phyloP scores from a whole-genome alignment of 768 basidiomycete genomes.

The Epithele typhae region DNA sequence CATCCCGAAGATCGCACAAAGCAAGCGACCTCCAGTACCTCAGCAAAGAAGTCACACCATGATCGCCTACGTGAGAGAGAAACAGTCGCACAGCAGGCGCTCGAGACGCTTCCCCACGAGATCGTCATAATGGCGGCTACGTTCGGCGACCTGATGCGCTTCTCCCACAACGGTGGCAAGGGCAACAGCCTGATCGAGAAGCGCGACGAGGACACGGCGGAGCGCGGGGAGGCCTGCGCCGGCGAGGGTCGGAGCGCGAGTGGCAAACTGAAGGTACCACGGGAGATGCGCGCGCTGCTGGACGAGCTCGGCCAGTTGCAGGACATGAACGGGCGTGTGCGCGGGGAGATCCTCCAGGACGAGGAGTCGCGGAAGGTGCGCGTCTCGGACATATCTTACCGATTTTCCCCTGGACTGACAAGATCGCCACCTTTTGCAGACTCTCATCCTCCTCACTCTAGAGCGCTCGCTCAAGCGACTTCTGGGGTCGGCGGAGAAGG shows the following conservation, averaged over 20 bases:
- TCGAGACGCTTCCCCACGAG: conserved; percentile 37
- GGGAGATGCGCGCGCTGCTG: conserved; percentile 31
- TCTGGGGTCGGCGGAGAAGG: conserved; percentile 16
- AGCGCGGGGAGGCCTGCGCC: conserved; percentile 2
- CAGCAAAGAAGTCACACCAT: conserved; percentile 1
- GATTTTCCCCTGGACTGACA: background rate
- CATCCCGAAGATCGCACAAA: background rate
- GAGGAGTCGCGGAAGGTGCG: conserved; percentile 39
- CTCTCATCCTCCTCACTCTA: conserved; percentile 39
- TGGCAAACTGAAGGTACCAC: conserved; percentile 15
- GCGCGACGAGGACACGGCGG: background rate
- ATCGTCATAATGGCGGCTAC: conserved; percentile 33
- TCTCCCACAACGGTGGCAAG: conserved; percentile 20
- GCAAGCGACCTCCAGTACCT: background rate
- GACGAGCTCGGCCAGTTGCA: conserved; percentile 37
- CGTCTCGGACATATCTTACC: background rate
- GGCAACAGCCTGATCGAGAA: too few relatives aligned
- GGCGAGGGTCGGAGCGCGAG: conserved; percentile 3
- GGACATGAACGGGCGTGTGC: conserved; percentile 28
- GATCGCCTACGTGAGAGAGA: conserved; percentile 6
- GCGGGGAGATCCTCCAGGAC: conserved; percentile 40
- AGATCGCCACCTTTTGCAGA: conserved; percentile 30
- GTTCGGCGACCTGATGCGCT: conserved; percentile 39
- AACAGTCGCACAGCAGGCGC: conserved; percentile 22
- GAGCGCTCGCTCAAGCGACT: conserved; percentile 28